Percentiles rank a stretch among this genome's conserved stretches.
Conservation (phyloP, 352 stramenopile genomes). For the Pythium graminicola region DNA sequence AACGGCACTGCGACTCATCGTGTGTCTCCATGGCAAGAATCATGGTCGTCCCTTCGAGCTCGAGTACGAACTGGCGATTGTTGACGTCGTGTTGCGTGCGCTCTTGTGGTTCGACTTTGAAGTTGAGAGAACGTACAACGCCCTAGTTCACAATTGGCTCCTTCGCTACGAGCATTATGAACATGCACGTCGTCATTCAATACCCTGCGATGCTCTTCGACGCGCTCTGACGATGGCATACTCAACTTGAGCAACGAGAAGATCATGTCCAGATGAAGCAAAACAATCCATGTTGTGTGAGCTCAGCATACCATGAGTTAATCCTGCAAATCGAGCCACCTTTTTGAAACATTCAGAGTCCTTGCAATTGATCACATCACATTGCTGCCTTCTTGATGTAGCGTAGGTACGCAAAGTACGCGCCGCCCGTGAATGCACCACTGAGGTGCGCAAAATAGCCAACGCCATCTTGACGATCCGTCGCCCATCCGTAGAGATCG, state of each 20-base stretch:
- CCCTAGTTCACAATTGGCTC: not conserved
- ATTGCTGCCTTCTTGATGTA: constrained; percentile 17
- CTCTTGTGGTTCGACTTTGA: constrained; percentile 3
- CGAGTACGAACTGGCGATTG: constrained; percentile 4
- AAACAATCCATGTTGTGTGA: too few relatives aligned
- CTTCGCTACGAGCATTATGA: constrained; percentile 6
- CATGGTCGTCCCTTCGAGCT: not conserved
- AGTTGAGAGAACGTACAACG: not conserved
- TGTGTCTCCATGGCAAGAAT: constrained; percentile 3
- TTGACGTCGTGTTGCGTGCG: constrained; percentile 4
- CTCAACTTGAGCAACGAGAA: not conserved
- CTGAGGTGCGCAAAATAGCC: constrained; percentile 65
- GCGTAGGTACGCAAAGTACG: constrained; percentile 56
- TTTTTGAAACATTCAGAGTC: too few relatives aligned
- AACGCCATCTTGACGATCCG: constrained; percentile 39
- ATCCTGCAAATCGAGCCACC: too few relatives aligned
- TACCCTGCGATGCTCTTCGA: not conserved
- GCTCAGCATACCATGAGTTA: too few relatives aligned
- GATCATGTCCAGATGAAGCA: too few relatives aligned
- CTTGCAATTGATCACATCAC: too few relatives aligned
- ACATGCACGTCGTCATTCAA: not conserved
- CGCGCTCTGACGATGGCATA: not conserved
- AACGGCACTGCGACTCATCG: not conserved
- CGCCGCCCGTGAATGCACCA: constrained; percentile 44
- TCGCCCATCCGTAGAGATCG: constrained; percentile 57